Evolutionary conservation across 192 early-diverging fungal species (phyloP), one percentile per base, ranked within the genome.

Genomic region (Gryganskiella cystojenkinii): DNA sequence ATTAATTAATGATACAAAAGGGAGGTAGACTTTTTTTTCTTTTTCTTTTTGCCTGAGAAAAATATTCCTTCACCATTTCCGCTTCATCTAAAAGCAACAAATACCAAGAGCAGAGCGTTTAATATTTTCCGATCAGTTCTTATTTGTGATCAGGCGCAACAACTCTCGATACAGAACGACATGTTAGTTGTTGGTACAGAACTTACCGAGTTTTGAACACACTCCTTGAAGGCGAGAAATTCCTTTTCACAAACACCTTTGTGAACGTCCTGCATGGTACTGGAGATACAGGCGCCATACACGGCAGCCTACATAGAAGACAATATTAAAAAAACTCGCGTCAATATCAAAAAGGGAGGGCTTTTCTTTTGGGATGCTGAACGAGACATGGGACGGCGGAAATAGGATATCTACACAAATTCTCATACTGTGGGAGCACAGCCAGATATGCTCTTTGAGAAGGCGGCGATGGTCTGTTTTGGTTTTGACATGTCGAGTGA

Each of bases 161-260:
- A 45, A 61, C 11, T 15, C 0, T 17, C 0, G 27, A 8, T 14
- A 11, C 17, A 34, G 2, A 49, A 20, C 15, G 7, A 49, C 10
- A 31, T 5, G 9, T 40, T 2, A 35, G 19, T 4, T n/a, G n/a
- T n/a, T 43, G 49, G 31, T 10, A 19, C n/a, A 31, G 14, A 51
- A 34, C 74, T 69, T 69, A 78, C 74, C 22, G 74, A 64, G 1
- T 65, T 43, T n/a, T 78, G 74, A 28, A 78, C 66, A 64, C 74
- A 78, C 2, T 78, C 74, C 31, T 78, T 78, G 49, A 78, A 78
- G 49, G 74, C 74, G 11, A 78, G 28, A 25, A 78, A 78, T 43
- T 78, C 66, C 28, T 78, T 78, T 13, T 78, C 74, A 34, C 74
- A 78, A 15, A 69, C 61, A 33, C 74, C 74, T 37, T 69, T 78